These are phyloP conservation scores for Radiomyces spectabilis DNA, from an alignment of 192 early-diverging fungal genomes.

Conservation along the genomic window DNA sequence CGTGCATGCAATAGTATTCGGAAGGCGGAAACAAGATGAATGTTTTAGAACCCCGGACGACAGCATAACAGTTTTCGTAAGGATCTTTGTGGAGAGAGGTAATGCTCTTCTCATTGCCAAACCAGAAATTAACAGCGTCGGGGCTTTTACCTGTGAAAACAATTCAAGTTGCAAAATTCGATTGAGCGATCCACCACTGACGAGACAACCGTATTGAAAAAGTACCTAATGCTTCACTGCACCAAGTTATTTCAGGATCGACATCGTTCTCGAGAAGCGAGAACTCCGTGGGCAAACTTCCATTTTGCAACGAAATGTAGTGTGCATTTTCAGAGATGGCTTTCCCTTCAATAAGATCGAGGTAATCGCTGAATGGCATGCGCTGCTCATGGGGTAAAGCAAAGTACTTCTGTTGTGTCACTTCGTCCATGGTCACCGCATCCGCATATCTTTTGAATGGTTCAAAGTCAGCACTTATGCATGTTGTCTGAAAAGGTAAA, in stretches of 20 bases:
- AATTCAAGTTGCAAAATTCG: not conserved
- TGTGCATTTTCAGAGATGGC: constrained; percentile 16
- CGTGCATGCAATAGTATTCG: constrained; percentile 42
- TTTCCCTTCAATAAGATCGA: constrained; percentile 27
- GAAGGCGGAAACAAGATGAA: constrained; percentile 41
- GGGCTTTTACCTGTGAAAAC: constrained; percentile 25
- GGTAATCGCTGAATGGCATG: constrained; percentile 36
- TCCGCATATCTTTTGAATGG: constrained; percentile 33
- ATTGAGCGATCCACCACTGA: too few species aligned
- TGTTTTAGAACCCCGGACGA: constrained; percentile 36
- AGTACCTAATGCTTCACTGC: constrained; percentile 33
- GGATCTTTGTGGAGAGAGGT: constrained; percentile 47
- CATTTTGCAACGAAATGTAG: constrained; percentile 46
- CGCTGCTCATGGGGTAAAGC: constrained; percentile 38
- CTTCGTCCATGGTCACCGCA: constrained; percentile 30
- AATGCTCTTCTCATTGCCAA: constrained; percentile 33
- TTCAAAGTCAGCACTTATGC: too few species aligned
- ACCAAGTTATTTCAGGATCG: constrained; percentile 31
- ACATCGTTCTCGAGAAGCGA: constrained; percentile 30
- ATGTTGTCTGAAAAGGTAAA: not conserved
- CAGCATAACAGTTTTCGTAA: constrained; percentile 48
- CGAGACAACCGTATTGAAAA: too few species aligned
- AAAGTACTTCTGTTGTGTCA: constrained; percentile 32
- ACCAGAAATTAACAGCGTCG: constrained; percentile 49
- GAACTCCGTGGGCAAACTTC: constrained; percentile 38